Percentiles rank a stretch among this genome's conserved stretches.
Evolutionary conservation across 768 basidiomycete species (phyloP).

Genomic region (Auricularia sp.): DNA sequence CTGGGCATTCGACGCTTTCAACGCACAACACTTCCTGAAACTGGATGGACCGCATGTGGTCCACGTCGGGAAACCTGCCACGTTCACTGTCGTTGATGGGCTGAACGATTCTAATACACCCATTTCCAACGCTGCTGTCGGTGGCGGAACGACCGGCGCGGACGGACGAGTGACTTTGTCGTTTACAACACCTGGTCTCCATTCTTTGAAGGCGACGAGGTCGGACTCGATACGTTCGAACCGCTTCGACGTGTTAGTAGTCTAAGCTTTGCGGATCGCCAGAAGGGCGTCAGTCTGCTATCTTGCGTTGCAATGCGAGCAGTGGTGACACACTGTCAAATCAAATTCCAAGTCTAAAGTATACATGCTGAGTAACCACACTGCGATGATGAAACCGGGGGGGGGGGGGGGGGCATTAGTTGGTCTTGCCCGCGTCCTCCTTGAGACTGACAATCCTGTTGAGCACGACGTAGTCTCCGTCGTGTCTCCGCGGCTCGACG

Average conservation of each 20-base stretch:
- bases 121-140: slow-evolving; percentile 17
- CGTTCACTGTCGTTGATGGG: slow-evolving; percentile 31
- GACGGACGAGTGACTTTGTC: slow-evolving; percentile 22
- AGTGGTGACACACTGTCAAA: not conserved
- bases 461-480: slow-evolving; percentile 74
- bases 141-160: slow-evolving; percentile 13
- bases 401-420: slow-evolving; percentile 9
- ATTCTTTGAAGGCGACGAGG: slow-evolving; percentile 25
- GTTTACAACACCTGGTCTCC: slow-evolving; percentile 18
- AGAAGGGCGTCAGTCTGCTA: not conserved
- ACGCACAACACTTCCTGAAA: slow-evolving; percentile 24
- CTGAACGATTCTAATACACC: slow-evolving; percentile 16
- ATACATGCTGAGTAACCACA: not conserved
- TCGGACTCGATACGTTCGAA: slow-evolving; percentile 27
- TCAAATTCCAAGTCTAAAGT: not conserved
- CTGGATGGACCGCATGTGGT: slow-evolving; percentile 24
- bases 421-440: slow-evolving; percentile 76
- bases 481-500: slow-evolving; percentile 33
- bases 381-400: not conserved
- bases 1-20: slow-evolving; percentile 32
- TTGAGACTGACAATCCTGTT: slow-evolving; percentile 92
- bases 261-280: not conserved
- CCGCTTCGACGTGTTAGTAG: slow-evolving; percentile 10
- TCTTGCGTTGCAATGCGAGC: no score
- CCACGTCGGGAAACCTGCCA: slow-evolving; percentile 16